Percentiles rank a stretch among this genome's conserved stretches.
Evolutionary conservation across 2,329 filamentous ascomycete genomes (phyloP).

Genomic region (Fusarium sp.): DNA sequence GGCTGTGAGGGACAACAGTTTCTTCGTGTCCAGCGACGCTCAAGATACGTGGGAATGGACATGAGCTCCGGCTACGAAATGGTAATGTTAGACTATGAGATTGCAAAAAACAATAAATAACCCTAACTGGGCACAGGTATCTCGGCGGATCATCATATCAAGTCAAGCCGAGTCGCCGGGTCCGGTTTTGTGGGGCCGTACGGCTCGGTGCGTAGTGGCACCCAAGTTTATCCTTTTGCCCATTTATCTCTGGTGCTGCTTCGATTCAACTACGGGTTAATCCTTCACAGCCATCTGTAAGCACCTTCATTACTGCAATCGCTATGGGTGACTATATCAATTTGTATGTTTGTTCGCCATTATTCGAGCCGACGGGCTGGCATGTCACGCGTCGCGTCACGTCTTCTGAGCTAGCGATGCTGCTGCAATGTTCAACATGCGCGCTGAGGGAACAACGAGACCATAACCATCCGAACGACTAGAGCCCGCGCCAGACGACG

Average conservation of each 20-base stretch:
- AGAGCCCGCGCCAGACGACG: not conserved
- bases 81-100: no score
- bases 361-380: not conserved
- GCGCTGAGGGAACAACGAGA: not conserved
- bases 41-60: no score
- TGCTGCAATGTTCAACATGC: not conserved
- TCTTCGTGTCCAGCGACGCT: no score
- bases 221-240: no score
- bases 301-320: not conserved
- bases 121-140: no score
- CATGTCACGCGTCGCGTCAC: not conserved
- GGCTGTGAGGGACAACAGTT: no score
- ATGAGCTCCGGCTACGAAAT: no score
- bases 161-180: no score
- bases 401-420: not conserved
- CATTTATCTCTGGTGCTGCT: not conserved
- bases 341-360: rapidly evolving
- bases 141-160: no score
- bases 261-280: no score
- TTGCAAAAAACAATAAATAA: no score
- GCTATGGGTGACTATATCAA: rapidly evolving
- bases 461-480: rapidly evolving
- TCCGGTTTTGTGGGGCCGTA: not conserved
- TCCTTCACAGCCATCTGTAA: not conserved
- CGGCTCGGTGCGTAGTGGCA: no score